Percentiles rank a stretch among this genome's conserved stretches.
Conservation (phyloP, 257 asterid genomes). For the Solanum sejunctum region DNA sequence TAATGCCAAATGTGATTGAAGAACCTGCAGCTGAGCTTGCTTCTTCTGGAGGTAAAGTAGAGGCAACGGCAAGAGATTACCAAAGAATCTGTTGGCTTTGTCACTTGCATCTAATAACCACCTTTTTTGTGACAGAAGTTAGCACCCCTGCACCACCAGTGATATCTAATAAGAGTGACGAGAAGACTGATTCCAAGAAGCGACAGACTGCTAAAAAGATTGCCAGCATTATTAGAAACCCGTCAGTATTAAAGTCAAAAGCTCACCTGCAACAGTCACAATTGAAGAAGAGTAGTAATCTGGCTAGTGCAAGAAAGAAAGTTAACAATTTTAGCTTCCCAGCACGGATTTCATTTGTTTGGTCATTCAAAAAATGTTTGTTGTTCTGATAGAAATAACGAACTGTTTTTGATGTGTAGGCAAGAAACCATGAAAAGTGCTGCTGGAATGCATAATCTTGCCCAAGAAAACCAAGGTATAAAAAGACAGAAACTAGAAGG, state of each 20-base stretch:
- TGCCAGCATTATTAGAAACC: constrained; percentile 50
- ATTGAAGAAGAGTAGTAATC: constrained; percentile 36
- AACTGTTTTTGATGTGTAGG: constrained; percentile 21
- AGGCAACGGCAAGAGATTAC: constrained; percentile 1
- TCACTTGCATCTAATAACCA: background rate
- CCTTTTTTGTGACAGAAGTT: constrained; percentile 11
- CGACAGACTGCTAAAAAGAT: constrained; percentile 51
- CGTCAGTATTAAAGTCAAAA: constrained; percentile 49
- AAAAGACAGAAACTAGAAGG: constrained; percentile 86
- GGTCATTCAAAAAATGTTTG: background rate
- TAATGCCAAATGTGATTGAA: background rate
- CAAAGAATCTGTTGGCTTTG: background rate
- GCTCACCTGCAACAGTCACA: constrained; percentile 17
- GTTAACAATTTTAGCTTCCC: background rate
- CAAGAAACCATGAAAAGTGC: constrained; percentile 26
- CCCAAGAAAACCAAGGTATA: constrained; percentile 84
- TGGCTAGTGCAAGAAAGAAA: constrained; percentile 49
- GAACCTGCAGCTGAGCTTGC: background rate
- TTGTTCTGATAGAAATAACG: background rate
- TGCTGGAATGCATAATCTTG: constrained; percentile 40
- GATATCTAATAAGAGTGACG: background rate
- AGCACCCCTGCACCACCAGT: constrained; percentile 57
- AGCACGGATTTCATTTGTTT: no score
- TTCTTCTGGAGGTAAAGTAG: constrained; percentile 6
- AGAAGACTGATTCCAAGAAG: constrained; percentile 30